A percentile compares a stretch with the other conserved stretches of the same genome.
Conservation (phyloP, 2,329 filamentous ascomycete genomes). For the Ceratocystis ficicola region DNA sequence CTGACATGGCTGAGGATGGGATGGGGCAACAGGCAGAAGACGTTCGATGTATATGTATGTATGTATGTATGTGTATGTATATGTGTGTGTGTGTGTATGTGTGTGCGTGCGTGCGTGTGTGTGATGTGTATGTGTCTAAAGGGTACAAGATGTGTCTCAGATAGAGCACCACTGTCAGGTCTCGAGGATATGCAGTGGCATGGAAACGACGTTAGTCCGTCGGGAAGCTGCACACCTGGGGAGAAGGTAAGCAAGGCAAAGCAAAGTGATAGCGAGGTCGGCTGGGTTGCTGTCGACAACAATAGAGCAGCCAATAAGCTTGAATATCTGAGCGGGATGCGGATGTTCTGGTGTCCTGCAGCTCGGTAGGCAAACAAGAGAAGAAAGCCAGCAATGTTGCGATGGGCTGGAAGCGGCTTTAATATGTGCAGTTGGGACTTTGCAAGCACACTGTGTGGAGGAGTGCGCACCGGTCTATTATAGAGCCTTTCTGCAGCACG, state of each 20-base stretch:
- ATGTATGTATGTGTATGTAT: no score
- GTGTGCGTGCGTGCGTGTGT: no score
- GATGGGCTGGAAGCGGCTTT: not conserved
- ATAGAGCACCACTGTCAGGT: not conserved
- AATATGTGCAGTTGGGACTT: not conserved
- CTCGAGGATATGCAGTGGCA: conserved; percentile 3
- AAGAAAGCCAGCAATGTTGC: not conserved
- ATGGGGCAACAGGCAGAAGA: not conserved
- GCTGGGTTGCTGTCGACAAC: not conserved
- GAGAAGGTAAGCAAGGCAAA: not conserved
- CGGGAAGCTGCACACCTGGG: not conserved
- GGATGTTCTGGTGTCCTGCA: not conserved
- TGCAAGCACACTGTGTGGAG: not conserved
- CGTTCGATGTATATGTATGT: no score
- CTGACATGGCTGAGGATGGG: not conserved
- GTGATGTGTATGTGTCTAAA: not conserved
- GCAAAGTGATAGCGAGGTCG: not conserved
- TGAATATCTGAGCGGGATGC: not conserved
- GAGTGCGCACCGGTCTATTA: not conserved
- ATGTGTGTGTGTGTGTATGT: no score
- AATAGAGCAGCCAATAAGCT: no score
- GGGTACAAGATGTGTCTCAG: not conserved
- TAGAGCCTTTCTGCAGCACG: no score
- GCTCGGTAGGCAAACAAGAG: not conserved
- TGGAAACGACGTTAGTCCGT: not conserved